Conservation (phyloP, 768 basidiomycete genomes). For the Scleroderma citrinum region DNA sequence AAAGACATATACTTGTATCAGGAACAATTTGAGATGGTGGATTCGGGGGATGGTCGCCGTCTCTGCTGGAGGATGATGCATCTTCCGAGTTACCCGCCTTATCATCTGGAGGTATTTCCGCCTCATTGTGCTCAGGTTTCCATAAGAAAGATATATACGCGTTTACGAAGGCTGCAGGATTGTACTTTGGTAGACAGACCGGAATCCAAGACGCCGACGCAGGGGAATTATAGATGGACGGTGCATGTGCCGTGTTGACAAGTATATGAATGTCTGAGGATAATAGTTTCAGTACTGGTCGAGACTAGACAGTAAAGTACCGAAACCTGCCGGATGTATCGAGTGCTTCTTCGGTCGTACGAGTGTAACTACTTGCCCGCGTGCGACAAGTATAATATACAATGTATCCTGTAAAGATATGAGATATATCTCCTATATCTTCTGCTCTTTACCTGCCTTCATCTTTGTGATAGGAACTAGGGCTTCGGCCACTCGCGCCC, state of each 20-base stretch:
- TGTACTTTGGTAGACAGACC: conserved; percentile 93
- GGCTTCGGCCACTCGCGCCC: conserved; percentile 72
- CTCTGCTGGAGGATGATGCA: conserved; percentile 2
- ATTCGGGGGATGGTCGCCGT: neutral
- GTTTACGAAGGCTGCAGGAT: conserved; percentile 83
- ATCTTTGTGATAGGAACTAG: conserved; percentile 78
- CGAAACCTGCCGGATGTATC: conserved; percentile 83
- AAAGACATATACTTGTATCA: conserved; percentile 50
- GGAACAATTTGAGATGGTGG: conserved; percentile 15
- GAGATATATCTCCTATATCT: neutral
- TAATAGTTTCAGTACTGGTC: neutral
- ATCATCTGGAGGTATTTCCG: neutral
- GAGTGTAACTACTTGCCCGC: conserved; percentile 75
- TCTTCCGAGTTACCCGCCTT: conserved; percentile 1
- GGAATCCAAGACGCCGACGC: conserved; percentile 91
- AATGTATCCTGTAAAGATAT: conserved; percentile 63
- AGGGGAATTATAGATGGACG: conserved; percentile 70
- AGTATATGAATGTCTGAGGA: conserved; percentile 77
- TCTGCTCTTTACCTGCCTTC: conserved; percentile 43
- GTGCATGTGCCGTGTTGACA: conserved; percentile 83
- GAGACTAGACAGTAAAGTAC: neutral
- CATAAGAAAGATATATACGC: conserved; percentile 77
- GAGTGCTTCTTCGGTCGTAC: conserved; percentile 90
- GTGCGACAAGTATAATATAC: conserved; percentile 82
- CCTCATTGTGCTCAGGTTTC: conserved; percentile 26